A percentile compares a stretch with the other conserved stretches of the same genome.
phyloP scores from a whole-genome alignment of 257 asterid species.

The Echium plantagineum region DNA sequence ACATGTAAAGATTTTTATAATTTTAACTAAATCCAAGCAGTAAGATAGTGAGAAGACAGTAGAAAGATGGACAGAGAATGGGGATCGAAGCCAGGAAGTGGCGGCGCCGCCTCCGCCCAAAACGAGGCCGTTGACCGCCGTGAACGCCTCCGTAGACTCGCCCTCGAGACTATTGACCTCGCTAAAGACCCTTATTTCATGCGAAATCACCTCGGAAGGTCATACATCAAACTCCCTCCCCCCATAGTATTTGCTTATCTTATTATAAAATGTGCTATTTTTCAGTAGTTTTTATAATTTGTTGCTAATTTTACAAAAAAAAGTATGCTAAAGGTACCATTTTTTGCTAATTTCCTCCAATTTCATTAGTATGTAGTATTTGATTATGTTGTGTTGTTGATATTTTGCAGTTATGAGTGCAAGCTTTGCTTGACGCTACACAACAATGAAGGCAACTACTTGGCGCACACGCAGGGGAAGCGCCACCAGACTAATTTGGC shows the following conservation, averaged over 20 bases:
- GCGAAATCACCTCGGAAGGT: conserved; percentile 99
- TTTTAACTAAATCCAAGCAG: no score
- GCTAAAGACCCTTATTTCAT: conserved; percentile 98
- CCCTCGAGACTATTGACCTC: conserved; percentile 87
- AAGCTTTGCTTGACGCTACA: conserved; percentile 91
- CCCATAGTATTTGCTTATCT: no score
- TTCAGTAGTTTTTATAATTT: no score
- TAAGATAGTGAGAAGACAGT: no score
- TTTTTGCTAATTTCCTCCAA: no score
- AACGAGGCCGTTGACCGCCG: conserved; percentile 98
- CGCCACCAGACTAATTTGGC: conserved; percentile 99
- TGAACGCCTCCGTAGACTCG: conserved; percentile 84
- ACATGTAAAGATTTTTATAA: no score
- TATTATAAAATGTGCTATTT: no score
- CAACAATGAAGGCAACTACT: conserved; percentile 95
- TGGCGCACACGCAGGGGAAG: conserved; percentile 98
- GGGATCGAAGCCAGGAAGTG: conserved; percentile 99
- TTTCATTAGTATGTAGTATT: no score
- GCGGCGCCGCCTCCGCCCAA: conserved; percentile 97
- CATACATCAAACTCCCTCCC: no score
- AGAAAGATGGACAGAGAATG: conserved; percentile 80
- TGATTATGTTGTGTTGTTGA: not conserved
- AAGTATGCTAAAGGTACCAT: no score
- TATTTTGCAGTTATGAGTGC: conserved; percentile 66
- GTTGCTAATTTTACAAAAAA: no score